These are phyloP conservation scores for Recurvomyces mirabilis DNA, from an alignment of 495 filamentous ascomycete species.

Conservation along the genomic window DNA sequence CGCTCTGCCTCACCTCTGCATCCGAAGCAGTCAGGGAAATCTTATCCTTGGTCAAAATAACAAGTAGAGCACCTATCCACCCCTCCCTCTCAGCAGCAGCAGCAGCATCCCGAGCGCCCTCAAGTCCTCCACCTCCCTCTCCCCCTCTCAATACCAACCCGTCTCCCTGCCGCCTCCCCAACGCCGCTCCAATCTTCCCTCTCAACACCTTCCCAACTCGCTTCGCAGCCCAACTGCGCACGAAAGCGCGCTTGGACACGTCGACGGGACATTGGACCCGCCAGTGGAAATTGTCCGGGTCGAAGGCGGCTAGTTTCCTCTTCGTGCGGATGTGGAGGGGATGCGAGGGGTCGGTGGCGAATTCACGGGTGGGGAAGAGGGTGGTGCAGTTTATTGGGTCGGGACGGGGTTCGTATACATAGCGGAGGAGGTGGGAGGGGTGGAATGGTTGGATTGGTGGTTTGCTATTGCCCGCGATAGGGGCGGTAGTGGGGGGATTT, in stretches of 20 bases:
- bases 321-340: slow-evolving; percentile 12
- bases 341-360: slow-evolving; percentile 9
- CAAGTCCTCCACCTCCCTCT: too few species aligned
- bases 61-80: not conserved
- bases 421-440: not conserved
- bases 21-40: not conserved
- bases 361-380: not conserved
- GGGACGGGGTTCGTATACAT: not conserved
- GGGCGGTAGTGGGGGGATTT: not conserved
- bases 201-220: slow-evolving; percentile 43
- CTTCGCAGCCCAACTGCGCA: slow-evolving; percentile 42
- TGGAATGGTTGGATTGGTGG: not conserved
- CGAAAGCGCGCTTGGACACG: slow-evolving; percentile 35
- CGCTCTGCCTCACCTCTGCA: not conserved
- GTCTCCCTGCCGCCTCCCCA: too few species aligned
- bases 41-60: slow-evolving; percentile 1
- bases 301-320: slow-evolving; percentile 19
- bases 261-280: slow-evolving; percentile 21
- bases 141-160: too few species aligned
- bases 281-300: slow-evolving; percentile 27
- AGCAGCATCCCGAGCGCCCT: too few species aligned
- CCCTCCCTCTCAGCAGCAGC: too few species aligned
- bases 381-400: slow-evolving; percentile 5
- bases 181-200: too few species aligned
- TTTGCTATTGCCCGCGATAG: not conserved